These are phyloP conservation scores for Catunica adiposa DNA, from an alignment of 2,329 filamentous ascomycete species.

Conservation along the genomic window DNA sequence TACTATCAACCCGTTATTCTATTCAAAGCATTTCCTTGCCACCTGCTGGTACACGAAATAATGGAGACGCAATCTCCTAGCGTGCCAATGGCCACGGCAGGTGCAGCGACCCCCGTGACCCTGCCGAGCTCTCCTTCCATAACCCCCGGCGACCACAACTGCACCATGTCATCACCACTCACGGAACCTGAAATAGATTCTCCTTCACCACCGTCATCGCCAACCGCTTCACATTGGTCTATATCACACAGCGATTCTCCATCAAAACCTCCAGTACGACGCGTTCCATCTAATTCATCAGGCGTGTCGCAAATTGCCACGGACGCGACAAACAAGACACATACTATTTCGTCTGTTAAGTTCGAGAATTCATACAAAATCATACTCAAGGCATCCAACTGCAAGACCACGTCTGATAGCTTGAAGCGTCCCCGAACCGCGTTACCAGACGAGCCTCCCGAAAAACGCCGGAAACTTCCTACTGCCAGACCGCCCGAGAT, in stretches of 20 bases:
- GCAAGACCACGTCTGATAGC: background rate
- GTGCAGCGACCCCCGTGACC: background rate
- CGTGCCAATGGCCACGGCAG: constrained; percentile 1
- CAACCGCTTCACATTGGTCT: background rate
- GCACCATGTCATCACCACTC: constrained; percentile 36
- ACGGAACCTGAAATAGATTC: constrained; percentile 34
- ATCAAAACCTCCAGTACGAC: background rate
- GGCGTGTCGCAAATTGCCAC: background rate
- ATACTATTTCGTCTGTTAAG: background rate
- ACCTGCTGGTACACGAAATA: background rate
- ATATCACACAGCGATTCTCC: background rate
- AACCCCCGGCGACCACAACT: background rate
- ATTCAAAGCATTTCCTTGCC: too few relatives aligned
- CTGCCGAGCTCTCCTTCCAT: constrained; percentile 1
- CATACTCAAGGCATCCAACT: constrained; percentile 2
- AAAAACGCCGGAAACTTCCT: constrained; percentile 10
- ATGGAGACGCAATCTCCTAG: constrained; percentile 10
- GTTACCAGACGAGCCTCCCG: constrained; percentile 5
- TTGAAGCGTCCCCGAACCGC: constrained; percentile 9
- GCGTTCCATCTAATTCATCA: background rate
- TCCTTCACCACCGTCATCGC: constrained; percentile 29
- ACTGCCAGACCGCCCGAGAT: background rate
- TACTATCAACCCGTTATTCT: too few relatives aligned
- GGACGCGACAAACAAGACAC: background rate
- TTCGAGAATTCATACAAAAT: constrained; percentile 7